Base-by-base conservation (phyloP, 352 stramenopile genomes). In the Pelagophyceae sp. region DNA sequence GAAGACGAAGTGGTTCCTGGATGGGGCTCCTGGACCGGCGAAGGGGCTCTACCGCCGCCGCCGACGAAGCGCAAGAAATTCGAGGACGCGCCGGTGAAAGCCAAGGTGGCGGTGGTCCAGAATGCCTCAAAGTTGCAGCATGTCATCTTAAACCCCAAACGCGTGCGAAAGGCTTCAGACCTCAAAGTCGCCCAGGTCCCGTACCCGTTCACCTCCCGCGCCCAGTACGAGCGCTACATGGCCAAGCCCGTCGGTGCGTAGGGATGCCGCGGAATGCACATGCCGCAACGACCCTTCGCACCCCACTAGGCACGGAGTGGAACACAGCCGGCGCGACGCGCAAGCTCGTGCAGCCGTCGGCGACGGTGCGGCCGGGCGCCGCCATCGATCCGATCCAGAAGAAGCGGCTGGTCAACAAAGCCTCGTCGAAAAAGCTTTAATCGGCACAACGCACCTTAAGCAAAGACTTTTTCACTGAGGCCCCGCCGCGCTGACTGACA, bases 171-270 rank as follows among this genome's bases (percentile, higher is more conserved):
- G 38, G 71, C 65, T 0, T 78, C 77, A 1, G 72, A 80, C 35
- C 81, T 78, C 72, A 80, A 54, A 72, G 67, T 74, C 33, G 86
- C 88, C 64, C 87, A 95, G 76, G 90, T 97, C 38, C 93, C 93
- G 75, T 96, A 96, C 83, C 93, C 93, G 38, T 97, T 96, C 85
- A 97, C 89, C 70, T 95, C 87, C 72, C 88, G 90, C 58, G 88
- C 90, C 79, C 89, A 97, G 85, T 97, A 97, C 84, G 92, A 97
- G 81, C 86, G 91, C 74, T 90, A 88, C 74, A 94, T 97, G 89
- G 88, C 90, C 72, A 93, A 95, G 80, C 93, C 93, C 40, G 82
- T 97, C 69, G 93, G n/a, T n/a, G n/a, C n/a, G 93, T 58, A 89
- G 85, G 77, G 90, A 95, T 80, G 61, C 3, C 32, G 54, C 61